Evolutionary conservation across 306 rosid species (phyloP), one percentile per base, ranked within the genome.

Genomic region (Sphenostylis stenocarpa): DNA sequence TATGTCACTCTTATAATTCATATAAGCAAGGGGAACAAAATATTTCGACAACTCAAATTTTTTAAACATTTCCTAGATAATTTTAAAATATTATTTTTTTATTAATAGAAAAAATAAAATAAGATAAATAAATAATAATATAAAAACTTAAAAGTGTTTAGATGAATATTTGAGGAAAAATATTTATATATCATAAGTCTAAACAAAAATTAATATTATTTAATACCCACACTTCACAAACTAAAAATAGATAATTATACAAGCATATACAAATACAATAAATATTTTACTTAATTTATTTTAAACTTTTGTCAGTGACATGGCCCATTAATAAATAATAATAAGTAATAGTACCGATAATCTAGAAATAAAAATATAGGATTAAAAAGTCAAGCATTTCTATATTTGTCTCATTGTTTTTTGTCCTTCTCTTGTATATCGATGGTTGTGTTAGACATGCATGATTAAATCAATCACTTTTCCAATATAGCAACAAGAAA

Each of bases 401-500:
- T 15, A 63, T 15, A 23, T 41, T 41, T 67, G 72, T 23, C 33
- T 1, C 9, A 7, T 31, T 12, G 4, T 51, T 70, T n/a, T 38
- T 41, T 26, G 21, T 26, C 7, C 28, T 34, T 23, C 1, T 29
- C n/a, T 16, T 34, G 33, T 65, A 64, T 80, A 28, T 58, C 17
- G 65, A 75, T 20, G 76, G 14, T 51, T 79, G 77, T 80, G 82
- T 52, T 45, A 34, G 74, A 24, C 26, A 58, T 75, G 80, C 84
- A 76, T 85, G 79, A 77, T 62, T 77, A 82, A 82, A 80, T 89
- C 85, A 77, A 67, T 81, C 91, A 72, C 77, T 80, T 74, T 77
- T 62, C 67, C 56, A 43, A 74, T 4, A 67, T 36, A 67, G 41
- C 75, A 53, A 76, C 49, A 65, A 26, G n/a, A 20, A 76, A 33